Evolutionary conservation across 768 basidiomycete species (phyloP).

Genomic region (Rhizopogon rudus): DNA sequence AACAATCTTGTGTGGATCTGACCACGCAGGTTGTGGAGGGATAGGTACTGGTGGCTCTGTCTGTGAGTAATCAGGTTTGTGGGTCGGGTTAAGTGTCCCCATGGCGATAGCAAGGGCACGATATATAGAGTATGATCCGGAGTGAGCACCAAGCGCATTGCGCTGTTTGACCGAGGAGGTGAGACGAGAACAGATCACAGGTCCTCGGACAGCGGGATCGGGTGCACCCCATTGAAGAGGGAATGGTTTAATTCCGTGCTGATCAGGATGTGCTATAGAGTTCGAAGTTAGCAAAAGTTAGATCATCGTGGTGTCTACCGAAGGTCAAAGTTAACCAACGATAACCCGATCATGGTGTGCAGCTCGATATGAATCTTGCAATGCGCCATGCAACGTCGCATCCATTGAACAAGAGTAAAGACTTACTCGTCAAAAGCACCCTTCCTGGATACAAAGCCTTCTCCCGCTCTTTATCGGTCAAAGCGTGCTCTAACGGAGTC

Average conservation of each 20-base stretch:
- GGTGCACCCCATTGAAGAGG: conserved; percentile 79
- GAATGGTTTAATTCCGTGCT: conserved; percentile 80
- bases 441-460: conserved; percentile 76
- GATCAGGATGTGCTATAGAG: conserved; percentile 75
- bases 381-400: not conserved
- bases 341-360: too few species aligned
- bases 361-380: not conserved
- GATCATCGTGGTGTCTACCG: conserved; percentile 4
- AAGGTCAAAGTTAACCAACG: not conserved
- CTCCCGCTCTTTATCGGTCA: conserved; percentile 62
- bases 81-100: conserved; percentile 71
- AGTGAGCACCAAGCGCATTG: conserved; percentile 92
- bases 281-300: conserved; percentile 1
- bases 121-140: conserved; percentile 93
- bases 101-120: conserved; percentile 90
- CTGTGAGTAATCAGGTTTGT: conserved; percentile 76
- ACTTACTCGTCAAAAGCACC: conserved; percentile 80
- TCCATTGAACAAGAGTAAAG: not conserved
- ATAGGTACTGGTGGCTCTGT: conserved; percentile 85
- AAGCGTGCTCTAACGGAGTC: conserved; percentile 12
- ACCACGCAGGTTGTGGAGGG: conserved; percentile 76
- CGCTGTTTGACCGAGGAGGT: conserved; percentile 81
- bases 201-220: conserved; percentile 65
- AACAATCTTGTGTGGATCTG: conserved; percentile 74
- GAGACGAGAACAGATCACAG: conserved; percentile 85